Base-by-base conservation (phyloP, 495 filamentous ascomycete species). In the Aspergillus mulundensis region DNA sequence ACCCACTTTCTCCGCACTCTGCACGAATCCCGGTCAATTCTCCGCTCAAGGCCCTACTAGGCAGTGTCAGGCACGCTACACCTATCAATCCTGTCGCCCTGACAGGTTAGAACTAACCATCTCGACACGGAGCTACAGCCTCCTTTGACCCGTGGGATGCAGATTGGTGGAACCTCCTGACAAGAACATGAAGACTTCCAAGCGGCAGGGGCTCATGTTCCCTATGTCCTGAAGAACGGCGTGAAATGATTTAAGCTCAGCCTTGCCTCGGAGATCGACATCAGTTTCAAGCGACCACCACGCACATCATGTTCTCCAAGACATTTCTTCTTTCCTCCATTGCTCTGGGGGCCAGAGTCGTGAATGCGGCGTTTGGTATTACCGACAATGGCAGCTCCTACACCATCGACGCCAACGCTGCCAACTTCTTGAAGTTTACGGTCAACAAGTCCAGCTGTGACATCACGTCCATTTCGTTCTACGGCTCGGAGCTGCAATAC, bases 391-490 rank as follows among this genome's bases (percentile, higher is more conserved):
- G 34, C 18, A 20, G 20, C 40, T 54, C 66, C 36, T 84, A 78
- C 65, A 67, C 79, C 18, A 69, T 85, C 45, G 77, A 84, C 54
- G 77, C 81, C 40, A 80, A 76, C 14, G 81, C 81, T 0, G 53
- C 71, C 8, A 83, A 84, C 51, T 40, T 79, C 0, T 63, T 87
- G 20, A 68, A 79, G 25, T 82, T 86, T 57, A 81, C 81, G 1
- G 81, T 87, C 38, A 77, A 69, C 55, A 72, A 77, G 34, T 65
- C 68, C 7, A 85, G 65, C 63, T 85, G 84, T 53, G 84, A 87
- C 64, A 84, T 87, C 58, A 81, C 77, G 14, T 85, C 83, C 1
- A 80, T 87, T 64, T 75, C 75, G 19, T 87, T 74, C 61, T 80
- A 80, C 43, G 77, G 78, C 42, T 73, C 73, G 18, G 80, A 87